Evolutionary conservation across 331 rosid species (phyloP).

Genomic region (Acacia pycnantha): DNA sequence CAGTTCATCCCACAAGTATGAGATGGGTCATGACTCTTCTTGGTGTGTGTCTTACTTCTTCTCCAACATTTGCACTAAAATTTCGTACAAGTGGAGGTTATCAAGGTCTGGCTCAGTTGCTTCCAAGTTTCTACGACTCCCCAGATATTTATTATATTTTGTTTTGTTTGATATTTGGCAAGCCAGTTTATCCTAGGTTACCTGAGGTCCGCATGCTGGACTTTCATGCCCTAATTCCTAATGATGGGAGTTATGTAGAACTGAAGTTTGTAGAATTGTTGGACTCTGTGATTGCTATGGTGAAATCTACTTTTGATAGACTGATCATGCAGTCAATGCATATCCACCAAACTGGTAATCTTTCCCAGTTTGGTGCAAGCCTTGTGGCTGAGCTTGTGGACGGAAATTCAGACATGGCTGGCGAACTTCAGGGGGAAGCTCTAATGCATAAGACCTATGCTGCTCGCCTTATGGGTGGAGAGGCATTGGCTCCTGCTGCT

Average conservation of each 20-base stretch:
- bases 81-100: slow-evolving; percentile 98
- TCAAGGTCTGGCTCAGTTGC: slow-evolving; percentile 89
- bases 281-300: slow-evolving; percentile 94
- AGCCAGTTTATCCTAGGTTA: slow-evolving; percentile 95
- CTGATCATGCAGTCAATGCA: slow-evolving; percentile 88
- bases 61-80: slow-evolving; percentile 90
- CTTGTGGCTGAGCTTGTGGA: slow-evolving; percentile 97
- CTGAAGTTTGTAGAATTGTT: slow-evolving; percentile 77
- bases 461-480: slow-evolving; percentile 99
- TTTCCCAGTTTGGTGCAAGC: slow-evolving; percentile 93
- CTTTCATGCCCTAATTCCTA: slow-evolving; percentile 98
- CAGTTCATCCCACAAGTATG: slow-evolving; percentile 98
- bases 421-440: slow-evolving; percentile 99
- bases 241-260: slow-evolving; percentile 74
- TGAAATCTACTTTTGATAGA: slow-evolving; percentile 90
- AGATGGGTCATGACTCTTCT: slow-evolving; percentile 99
- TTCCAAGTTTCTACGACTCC: slow-evolving; percentile 94
- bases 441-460: slow-evolving; percentile 99
- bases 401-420: slow-evolving; percentile 91
- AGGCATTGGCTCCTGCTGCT: slow-evolving; percentile 98
- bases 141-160: slow-evolving; percentile 96
- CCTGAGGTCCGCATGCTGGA: slow-evolving; percentile 99
- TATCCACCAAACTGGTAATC: slow-evolving; percentile 93
- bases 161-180: slow-evolving; percentile 96
- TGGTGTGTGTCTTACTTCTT: slow-evolving; percentile 93